phyloP scores from a whole-genome alignment of 352 stramenopile species.

The Halophytophthora polymorphica region DNA sequence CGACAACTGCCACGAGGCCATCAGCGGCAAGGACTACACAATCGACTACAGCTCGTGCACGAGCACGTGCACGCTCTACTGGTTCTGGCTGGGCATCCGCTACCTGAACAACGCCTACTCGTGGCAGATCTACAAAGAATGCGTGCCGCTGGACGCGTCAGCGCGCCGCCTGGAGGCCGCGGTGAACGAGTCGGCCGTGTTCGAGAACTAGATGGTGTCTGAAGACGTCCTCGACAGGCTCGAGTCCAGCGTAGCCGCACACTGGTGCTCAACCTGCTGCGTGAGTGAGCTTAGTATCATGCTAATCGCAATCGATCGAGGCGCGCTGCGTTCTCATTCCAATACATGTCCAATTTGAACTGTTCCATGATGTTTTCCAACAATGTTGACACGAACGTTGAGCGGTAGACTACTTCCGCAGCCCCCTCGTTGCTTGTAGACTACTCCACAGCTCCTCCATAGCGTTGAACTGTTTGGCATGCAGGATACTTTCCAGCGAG shows the following conservation, averaged over 20 bases:
- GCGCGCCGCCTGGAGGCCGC: neutral
- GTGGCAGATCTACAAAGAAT: conserved; percentile 34
- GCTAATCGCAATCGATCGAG: no score
- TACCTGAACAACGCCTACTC: conserved; percentile 17
- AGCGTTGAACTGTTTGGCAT: no score
- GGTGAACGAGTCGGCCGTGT: conserved; percentile 2
- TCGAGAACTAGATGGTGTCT: conserved; percentile 1
- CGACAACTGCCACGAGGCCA: conserved; percentile 13
- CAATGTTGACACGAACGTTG: no score
- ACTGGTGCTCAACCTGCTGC: no score
- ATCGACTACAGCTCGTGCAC: conserved; percentile 18
- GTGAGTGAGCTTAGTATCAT: no score
- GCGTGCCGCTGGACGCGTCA: conserved; percentile 11
- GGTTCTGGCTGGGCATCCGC: conserved; percentile 24
- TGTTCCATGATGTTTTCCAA: no score
- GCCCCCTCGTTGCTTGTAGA: no score
- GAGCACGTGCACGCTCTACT: conserved; percentile 16
- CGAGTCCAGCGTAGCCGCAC: neutral
- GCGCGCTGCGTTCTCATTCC: no score
- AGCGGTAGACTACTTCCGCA: no score
- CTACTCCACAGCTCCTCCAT: no score
- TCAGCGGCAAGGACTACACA: conserved; percentile 10
- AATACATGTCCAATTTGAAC: no score
- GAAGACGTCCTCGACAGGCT: neutral
- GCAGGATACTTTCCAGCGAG: no score